These are phyloP conservation scores for Diversispora epigaea DNA, from an alignment of 192 early-diverging fungal genomes.

Conservation along the genomic window DNA sequence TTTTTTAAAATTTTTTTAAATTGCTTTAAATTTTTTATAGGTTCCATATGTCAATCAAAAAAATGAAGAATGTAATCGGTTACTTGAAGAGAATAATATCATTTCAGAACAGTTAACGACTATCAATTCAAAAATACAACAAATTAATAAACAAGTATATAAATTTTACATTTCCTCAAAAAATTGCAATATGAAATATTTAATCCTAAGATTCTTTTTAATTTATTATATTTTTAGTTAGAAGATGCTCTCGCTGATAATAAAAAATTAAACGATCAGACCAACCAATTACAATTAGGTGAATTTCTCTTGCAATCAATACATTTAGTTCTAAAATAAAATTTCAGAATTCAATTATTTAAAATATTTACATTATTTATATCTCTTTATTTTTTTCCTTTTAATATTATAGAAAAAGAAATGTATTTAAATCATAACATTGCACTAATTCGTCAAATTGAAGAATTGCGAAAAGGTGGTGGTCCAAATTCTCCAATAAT, in stretches of 20 bases:
- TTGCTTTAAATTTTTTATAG: neutral
- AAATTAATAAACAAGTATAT: neutral
- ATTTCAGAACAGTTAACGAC: neutral
- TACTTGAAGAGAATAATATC: neutral
- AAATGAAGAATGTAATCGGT: neutral
- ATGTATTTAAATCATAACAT: neutral
- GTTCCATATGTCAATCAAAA: neutral
- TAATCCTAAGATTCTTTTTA: too few species aligned
- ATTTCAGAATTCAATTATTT: too few species aligned
- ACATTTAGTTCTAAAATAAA: too few species aligned
- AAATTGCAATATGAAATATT: too few species aligned
- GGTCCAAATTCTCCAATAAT: neutral
- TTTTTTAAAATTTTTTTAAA: neutral
- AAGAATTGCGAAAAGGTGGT: constrained; percentile 1
- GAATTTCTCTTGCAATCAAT: too few species aligned
- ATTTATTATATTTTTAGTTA: too few species aligned
- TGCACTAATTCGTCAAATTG: neutral
- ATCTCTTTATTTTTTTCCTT: neutral
- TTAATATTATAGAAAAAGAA: constrained; percentile 10
- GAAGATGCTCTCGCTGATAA: too few species aligned
- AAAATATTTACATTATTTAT: neutral
- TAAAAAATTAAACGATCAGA: too few species aligned
- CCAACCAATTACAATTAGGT: too few species aligned
- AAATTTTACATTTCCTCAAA: neutral
- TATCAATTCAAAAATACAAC: neutral